Base-by-base conservation (phyloP, 148 eudicot species). In the Rhododendron vialii region DNA sequence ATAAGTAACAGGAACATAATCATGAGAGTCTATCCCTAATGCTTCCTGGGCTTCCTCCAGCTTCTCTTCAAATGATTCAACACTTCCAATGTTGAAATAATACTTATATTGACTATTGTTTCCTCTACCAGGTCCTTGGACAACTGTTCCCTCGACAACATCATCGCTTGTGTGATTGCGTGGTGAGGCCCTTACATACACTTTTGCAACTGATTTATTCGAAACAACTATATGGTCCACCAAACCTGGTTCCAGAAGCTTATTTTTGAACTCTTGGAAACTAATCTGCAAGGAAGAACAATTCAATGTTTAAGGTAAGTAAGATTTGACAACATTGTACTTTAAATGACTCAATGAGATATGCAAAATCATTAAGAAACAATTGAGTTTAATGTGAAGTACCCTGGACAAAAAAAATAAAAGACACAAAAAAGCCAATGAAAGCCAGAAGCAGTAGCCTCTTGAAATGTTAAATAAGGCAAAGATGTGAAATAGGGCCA, bases 221-320 rank as follows among this genome's bases (percentile, higher is more conserved):
- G 94, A 48, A 73, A 96, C 92, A 53, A 95, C 96, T 33, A 96
- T 91, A 77, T 88, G 98, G 78, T 96, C 98, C 83, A 96, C 98
- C 67, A 94, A 86, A 77, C 98, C 98, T 26, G 96, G 98, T 89
- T 96, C 98, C 82, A 96, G 90, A 82, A 96, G 94, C 91, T 96
- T 96, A 88, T 93, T 95, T 90, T 92, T 95, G 85, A 96, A 96
- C 86, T 96, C 98, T 89, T 96, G 98, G 88, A 96, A 96, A 91
- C 98, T 96, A 85, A 95, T 96, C 98, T 96, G 98, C 91, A 88
- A 79, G 73, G 11, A 50, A 55, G 57, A 7, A 81, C 55, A 88
- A 36, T 43, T 47, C 81, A 47, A 78, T 51, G 41, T 71, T 35
- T 43, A 73, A 89, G 36, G 26, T 41, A 71, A 71, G n/a, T 36